phyloP scores from a whole-genome alignment of 129 eudicot genomes.

The Flaveria trinervia region DNA sequence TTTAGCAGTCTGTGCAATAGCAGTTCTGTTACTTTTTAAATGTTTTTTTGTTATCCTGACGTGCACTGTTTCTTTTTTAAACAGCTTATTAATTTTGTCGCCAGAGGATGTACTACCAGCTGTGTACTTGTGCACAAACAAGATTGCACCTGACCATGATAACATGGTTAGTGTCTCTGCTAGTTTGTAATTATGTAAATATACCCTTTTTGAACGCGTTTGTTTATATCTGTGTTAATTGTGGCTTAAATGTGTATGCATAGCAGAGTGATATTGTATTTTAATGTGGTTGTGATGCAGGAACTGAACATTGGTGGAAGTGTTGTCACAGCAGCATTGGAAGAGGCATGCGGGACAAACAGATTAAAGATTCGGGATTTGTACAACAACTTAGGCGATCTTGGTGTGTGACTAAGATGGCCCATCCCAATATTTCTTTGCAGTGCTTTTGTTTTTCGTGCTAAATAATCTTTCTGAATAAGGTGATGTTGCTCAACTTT shows the following conservation, averaged over 20 bases:
- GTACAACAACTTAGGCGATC: conserved; percentile 89
- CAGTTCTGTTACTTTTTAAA: not conserved
- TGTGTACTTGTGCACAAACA: conserved; percentile 89
- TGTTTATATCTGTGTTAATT: conserved; percentile 22
- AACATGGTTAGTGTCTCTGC: conserved; percentile 60
- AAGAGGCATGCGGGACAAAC: conserved; percentile 91
- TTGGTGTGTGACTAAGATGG: conserved; percentile 56
- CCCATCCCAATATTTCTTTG: not conserved
- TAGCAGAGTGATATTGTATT: not conserved
- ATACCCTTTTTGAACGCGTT: not conserved
- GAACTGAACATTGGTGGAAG: conserved; percentile 94
- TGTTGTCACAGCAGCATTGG: conserved; percentile 73
- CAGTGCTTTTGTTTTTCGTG: conserved; percentile 8
- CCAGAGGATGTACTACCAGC: conserved; percentile 96
- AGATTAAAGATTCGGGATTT: conserved; percentile 65
- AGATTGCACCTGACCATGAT: conserved; percentile 98
- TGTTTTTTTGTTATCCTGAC: conserved; percentile 13
- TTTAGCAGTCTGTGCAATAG: conserved; percentile 3
- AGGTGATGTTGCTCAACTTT: conserved; percentile 99
- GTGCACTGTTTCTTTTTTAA: conserved; percentile 21
- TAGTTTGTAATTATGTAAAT: not conserved
- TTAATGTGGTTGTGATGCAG: conserved; percentile 40
- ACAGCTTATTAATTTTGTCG: conserved; percentile 86
- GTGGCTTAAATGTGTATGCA: conserved; percentile 2
- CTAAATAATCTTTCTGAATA: conserved; percentile 36